Evolutionary conservation across 805 yeast genomes (phyloP).

Genomic region (Ogataea methylovora): DNA sequence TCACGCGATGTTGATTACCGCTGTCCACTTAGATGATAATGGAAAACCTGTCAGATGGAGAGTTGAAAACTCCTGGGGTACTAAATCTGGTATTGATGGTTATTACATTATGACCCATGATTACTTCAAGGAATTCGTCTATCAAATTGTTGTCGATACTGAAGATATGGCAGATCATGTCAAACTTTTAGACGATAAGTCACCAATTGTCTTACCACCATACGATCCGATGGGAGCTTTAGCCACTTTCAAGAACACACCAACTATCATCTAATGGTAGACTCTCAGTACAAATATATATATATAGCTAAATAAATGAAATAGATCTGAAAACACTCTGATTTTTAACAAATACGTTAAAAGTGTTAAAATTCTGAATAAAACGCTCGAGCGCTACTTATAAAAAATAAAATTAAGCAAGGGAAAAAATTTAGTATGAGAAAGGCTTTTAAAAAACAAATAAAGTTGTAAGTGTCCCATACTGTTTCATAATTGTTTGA

Average conservation of each 20-base stretch:
- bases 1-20: slow-evolving; percentile 85
- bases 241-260: slow-evolving; percentile 28
- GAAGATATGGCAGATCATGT: slow-evolving; percentile 37
- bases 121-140: slow-evolving; percentile 68
- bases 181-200: slow-evolving; percentile 31
- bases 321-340: too few relatives aligned
- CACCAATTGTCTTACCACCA: slow-evolving; percentile 54
- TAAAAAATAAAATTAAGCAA: too few relatives aligned
- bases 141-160: slow-evolving; percentile 58
- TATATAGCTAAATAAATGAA: too few relatives aligned
- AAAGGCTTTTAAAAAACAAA: too few relatives aligned
- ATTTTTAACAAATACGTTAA: too few relatives aligned
- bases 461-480: too few relatives aligned
- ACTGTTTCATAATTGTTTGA: too few relatives aligned
- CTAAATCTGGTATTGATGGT: slow-evolving; percentile 59
- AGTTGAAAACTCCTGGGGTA: slow-evolving; percentile 78
- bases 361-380: too few relatives aligned
- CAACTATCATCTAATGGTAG: too few relatives aligned
- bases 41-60: slow-evolving; percentile 61
- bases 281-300: too few relatives aligned
- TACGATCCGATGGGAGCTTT: slow-evolving; percentile 81
- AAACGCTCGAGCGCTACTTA: too few relatives aligned
- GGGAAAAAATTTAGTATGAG: too few relatives aligned
- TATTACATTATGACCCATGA: slow-evolving; percentile 65
- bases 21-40: slow-evolving; percentile 61